Evolutionary conservation across 1,139 yeast species (phyloP), one percentile per base, ranked within the genome.

Genomic region (Hanseniaspora sp.): DNA sequence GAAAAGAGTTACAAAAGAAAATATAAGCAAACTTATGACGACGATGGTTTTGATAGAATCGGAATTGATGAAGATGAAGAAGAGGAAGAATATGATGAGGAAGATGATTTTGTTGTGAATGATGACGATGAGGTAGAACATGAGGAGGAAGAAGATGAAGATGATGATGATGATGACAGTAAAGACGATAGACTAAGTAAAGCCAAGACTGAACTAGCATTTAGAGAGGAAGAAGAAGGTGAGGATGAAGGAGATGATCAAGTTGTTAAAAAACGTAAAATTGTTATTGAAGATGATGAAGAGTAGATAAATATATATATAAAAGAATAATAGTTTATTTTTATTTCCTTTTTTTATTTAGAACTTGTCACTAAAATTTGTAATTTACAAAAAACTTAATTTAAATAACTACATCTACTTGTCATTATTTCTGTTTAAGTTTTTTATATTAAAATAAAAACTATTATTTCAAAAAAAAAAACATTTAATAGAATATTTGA

Each of bases 121-220:
- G 82, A 78, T 51, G 77, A 74, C 39, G 78, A 74, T 44, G 75
- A 71, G 28, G 75, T 69, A 40, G 74, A 68, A 31, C 74, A 71
- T 48, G 75, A 69, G 33, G 75, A 67, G 31, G 74, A 67, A 42
- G 76, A 66, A 44, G 65, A 58, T 28, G 71, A 65, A 1, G 71
- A 63, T 1, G 83, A 78, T 34, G 82, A 76, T 30, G 78, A 76
- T 44, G 82, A 76, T 42, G 80, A 75, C 45, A 70, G 71, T 53
- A 80, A 81, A 1, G 86, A 86, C 0, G 82, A 79, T 60, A 73
- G 88, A 59, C 72, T 84, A 63, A 76, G 75, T 58, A 74, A 74
- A 56, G 72, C 83, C 55, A 85, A 85, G 65, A 71, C 73, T 41
- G 83, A 84, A 8, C 77, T 78, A 7, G 72, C 75, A 30, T 71